phyloP scores from a whole-genome alignment of 2,329 filamentous ascomycete genomes.

The Colletotrichum godetiae region DNA sequence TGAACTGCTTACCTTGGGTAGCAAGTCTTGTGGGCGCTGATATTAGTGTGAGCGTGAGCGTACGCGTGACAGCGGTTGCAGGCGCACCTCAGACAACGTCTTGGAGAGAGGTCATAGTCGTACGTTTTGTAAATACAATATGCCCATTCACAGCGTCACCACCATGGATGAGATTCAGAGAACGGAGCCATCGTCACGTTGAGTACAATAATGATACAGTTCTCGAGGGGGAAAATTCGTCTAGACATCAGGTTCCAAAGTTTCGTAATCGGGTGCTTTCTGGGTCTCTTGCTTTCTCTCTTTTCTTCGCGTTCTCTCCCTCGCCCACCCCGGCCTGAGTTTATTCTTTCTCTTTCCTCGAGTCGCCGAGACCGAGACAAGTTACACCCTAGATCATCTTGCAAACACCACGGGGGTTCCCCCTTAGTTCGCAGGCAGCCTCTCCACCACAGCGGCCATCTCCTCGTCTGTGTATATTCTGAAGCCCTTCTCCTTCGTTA shows the following conservation, averaged over 20 bases:
- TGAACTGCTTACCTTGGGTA: not conserved
- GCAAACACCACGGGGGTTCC: not conserved
- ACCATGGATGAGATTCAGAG: not conserved
- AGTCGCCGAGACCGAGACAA: not conserved
- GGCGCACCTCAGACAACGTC: not conserved
- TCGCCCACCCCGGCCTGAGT: not conserved
- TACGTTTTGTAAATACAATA: not conserved
- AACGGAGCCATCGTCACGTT: conserved; percentile 25
- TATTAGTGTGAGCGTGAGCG: not conserved
- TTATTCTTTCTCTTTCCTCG: not conserved
- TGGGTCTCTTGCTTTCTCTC: conserved; percentile 4
- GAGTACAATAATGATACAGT: conserved; percentile 36
- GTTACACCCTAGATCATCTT: not conserved
- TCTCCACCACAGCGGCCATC: conserved; percentile 92
- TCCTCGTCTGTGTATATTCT: conserved; percentile 98
- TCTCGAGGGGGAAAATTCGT: conserved; percentile 7
- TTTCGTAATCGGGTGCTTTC: conserved; percentile 11
- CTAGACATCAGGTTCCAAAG: conserved; percentile 19
- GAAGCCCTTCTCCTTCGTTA: conserved; percentile 98
- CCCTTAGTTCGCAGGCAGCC: conserved; percentile 74
- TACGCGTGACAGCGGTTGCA: not conserved
- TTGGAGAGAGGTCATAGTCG: not conserved
- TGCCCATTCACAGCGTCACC: not conserved
- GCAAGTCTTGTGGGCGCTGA: not conserved
- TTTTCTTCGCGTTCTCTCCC: not conserved